phyloP scores from a whole-genome alignment of 768 basidiomycete species.

The Dendrothele bispora region DNA sequence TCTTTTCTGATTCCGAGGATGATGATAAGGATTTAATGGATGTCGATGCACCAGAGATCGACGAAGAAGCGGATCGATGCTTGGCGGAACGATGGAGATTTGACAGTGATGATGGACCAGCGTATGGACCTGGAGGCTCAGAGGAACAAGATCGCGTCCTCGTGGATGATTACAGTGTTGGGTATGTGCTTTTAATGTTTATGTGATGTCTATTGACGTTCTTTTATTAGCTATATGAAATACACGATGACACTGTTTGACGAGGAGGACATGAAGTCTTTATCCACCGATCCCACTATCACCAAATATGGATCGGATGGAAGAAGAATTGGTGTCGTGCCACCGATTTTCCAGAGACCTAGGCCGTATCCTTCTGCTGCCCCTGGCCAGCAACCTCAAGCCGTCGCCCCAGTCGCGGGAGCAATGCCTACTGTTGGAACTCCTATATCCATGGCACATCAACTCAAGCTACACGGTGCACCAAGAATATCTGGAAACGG shows the following conservation, averaged over 20 bases:
- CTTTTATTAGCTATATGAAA: constrained; percentile 46
- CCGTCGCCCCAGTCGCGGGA: background rate
- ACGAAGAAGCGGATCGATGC: constrained; percentile 40
- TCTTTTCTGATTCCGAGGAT: constrained; percentile 19
- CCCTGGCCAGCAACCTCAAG: background rate
- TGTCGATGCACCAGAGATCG: constrained; percentile 5
- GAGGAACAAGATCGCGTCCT: constrained; percentile 70
- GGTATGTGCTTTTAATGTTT: constrained; percentile 30
- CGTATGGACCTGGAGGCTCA: constrained; percentile 47
- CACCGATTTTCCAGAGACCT: background rate
- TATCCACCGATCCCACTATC: constrained; percentile 5
- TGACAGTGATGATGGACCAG: constrained; percentile 61
- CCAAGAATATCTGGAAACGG: background rate
- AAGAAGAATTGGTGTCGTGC: background rate
- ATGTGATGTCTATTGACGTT: constrained; percentile 6
- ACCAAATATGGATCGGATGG: background rate
- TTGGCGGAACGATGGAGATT: constrained; percentile 66
- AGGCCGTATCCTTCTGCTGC: background rate
- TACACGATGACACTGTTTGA: constrained; percentile 55
- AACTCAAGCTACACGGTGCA: background rate
- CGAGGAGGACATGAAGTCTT: constrained; percentile 45
- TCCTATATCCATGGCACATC: background rate
- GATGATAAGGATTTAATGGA: constrained; percentile 21
- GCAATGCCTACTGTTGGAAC: background rate
- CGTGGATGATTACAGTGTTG: constrained; percentile 65